Evolutionary conservation across 1,284 basidiomycete genomes (phyloP), one percentile per base, ranked within the genome.

Genomic region (Microbotryum violaceum): DNA sequence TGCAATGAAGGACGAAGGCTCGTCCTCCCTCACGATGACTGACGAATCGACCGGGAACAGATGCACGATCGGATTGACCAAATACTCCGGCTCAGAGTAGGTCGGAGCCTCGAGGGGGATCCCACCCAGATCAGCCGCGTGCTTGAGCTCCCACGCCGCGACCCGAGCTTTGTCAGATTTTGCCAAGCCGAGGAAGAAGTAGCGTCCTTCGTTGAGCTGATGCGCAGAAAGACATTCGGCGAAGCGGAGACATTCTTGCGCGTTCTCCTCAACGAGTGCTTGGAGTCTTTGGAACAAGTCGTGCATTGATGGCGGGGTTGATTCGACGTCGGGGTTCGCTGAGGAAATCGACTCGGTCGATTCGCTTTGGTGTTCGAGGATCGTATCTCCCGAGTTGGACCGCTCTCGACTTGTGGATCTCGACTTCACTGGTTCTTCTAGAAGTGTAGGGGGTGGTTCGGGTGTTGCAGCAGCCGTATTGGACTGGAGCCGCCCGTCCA

Each of bases 1-100:
- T 4, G 67, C 67, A 45, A 68, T 64, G 27, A 63, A 23, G 9
- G 59, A 62, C 9, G 53, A 57, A 14, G 62, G 44, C 45, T 68
- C 67, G 16, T 31, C 27, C n/a, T 66, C 57, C 7, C 65, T 44
- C 7, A 64, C 58, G 44, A 68, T 56, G 21, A 68, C 49, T 0
- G 54, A 48, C 18, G 62, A 57, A 10, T 56, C 55, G 29, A 64
- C 48, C 0, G 67, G 62, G 25, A 67, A 60, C 18, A 58, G 60
- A 53, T 62, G 57, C 6, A 60, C 61, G 3, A 29, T 49, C 3
- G 37, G 37, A 16, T 46, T 16, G 12, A 3, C 27, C 47, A 60
- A 61, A 54, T 64, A 68, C 5, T 56, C 49, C 6, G 67, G 65
- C 33, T 56, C 55, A 25, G 37, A 20, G 42, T 18, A 64, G 20